These are phyloP conservation scores for Phytophthora sojae DNA, from an alignment of 352 stramenopile genomes.

Conservation along the genomic window DNA sequence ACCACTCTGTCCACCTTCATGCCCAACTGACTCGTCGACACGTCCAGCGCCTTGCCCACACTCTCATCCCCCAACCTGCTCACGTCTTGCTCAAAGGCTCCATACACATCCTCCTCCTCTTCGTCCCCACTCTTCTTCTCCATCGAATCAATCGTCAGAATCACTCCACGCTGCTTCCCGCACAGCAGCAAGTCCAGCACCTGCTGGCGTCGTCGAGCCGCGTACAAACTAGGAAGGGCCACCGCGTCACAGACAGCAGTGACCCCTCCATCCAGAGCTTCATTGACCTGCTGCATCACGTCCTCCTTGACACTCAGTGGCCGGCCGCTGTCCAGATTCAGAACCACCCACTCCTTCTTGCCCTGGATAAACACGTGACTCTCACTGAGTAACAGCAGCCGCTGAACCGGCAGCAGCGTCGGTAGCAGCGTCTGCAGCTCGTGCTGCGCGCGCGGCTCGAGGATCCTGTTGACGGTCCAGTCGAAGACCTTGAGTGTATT, in stretches of 20 bases:
- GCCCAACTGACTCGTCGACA: constrained; percentile 50
- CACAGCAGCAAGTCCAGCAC: constrained; percentile 65
- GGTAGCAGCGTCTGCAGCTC: constrained; percentile 50
- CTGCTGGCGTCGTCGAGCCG: constrained; percentile 37
- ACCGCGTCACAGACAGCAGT: constrained; percentile 41
- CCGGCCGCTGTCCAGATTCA: constrained; percentile 73
- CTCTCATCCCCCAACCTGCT: constrained; percentile 17
- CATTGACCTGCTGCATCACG: constrained; percentile 28
- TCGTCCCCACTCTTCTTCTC: constrained; percentile 12
- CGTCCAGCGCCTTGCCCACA: constrained; percentile 37
- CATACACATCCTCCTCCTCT: constrained; percentile 26
- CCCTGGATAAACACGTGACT: constrained; percentile 70
- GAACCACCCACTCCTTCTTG: constrained; percentile 66
- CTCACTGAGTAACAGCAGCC: constrained; percentile 70
- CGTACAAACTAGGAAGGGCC: constrained; percentile 48
- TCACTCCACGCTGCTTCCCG: constrained; percentile 57
- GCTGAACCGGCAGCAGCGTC: constrained; percentile 48
- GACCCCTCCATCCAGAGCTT: constrained; percentile 34
- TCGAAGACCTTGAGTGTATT: constrained; percentile 76
- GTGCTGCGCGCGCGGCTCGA: constrained; percentile 66
- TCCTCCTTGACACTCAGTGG: constrained; percentile 37
- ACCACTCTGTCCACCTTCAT: constrained; percentile 60
- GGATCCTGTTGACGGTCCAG: constrained; percentile 64
- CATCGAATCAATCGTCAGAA: constrained; percentile 54
- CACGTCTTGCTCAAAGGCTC: constrained; percentile 30